Evolutionary conservation across 1,284 basidiomycete species (phyloP).

Genomic region (Microbotryum saponariae): DNA sequence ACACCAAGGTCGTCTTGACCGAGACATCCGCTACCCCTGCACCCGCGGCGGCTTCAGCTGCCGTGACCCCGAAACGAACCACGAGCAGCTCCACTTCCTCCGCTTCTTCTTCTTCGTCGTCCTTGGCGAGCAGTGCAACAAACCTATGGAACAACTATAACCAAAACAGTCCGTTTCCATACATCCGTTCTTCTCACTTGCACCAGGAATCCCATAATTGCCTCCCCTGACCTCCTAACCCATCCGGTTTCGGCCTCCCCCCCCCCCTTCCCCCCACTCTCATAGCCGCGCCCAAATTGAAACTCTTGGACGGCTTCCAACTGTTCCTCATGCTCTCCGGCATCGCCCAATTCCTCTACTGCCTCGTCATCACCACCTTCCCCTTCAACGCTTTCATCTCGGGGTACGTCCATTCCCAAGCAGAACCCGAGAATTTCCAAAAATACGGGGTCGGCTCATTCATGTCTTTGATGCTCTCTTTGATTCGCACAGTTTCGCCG

Average conservation of each 20-base stretch:
- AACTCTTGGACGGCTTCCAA: constrained; percentile 88
- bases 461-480: neutral
- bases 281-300: constrained; percentile 63
- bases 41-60: too few relatives aligned
- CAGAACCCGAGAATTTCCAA: neutral
- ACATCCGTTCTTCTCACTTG: too few relatives aligned
- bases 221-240: too few relatives aligned
- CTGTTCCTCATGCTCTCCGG: constrained; percentile 88
- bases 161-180: too few relatives aligned
- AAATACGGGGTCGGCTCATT: neutral
- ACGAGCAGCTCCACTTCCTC: too few relatives aligned
- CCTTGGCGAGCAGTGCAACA: too few relatives aligned
- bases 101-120: too few relatives aligned
- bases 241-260: neutral
- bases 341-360: constrained; percentile 83
- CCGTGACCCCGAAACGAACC: too few relatives aligned
- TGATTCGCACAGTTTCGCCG: constrained; percentile 62
- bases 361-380: constrained; percentile 81
- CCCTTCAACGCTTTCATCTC: constrained; percentile 96
- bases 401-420: constrained; percentile 54
- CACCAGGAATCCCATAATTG: too few relatives aligned
- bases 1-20: too few relatives aligned
- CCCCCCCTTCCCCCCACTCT: neutral
- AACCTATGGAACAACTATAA: too few relatives aligned
- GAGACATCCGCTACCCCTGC: too few relatives aligned